Conservation (phyloP, 1,284 basidiomycete genomes). For the Ustilago tritici region DNA sequence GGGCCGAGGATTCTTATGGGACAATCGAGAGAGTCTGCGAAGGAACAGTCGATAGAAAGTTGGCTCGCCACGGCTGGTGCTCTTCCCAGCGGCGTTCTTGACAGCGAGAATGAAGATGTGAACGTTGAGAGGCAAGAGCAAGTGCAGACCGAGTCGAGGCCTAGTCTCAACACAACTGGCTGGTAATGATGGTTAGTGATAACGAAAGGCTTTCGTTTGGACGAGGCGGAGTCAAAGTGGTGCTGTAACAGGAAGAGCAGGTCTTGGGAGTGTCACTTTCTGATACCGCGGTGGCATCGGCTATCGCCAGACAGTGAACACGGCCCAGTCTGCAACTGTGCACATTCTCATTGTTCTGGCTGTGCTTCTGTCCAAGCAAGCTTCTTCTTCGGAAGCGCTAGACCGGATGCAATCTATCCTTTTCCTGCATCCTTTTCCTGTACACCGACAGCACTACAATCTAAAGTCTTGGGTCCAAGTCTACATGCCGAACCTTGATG, state of each 20-base stretch:
- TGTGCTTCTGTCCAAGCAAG: conserved; percentile 1
- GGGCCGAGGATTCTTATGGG: not conserved
- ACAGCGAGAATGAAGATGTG: not conserved
- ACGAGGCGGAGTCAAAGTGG: conserved; percentile 8
- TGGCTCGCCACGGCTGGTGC: not conserved
- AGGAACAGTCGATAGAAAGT: not conserved
- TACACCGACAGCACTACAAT: not conserved
- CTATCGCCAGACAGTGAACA: not conserved
- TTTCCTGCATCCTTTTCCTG: not conserved
- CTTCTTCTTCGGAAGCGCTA: not conserved
- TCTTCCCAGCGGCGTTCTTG: not conserved
- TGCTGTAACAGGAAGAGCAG: not conserved
- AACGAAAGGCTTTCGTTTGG: not conserved
- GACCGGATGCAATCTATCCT: too few relatives aligned
- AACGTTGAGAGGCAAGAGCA: not conserved
- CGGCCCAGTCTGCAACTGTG: conserved; percentile 11
- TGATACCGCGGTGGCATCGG: not conserved
- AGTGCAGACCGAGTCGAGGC: not conserved
- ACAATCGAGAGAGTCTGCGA: not conserved
- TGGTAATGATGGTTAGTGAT: not conserved
- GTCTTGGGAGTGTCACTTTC: not conserved
- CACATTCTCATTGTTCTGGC: conserved; percentile 1
- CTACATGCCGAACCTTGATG: conserved; percentile 11
- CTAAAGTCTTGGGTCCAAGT: not conserved
- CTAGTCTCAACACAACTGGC: not conserved